Conservation (phyloP, 2,329 filamentous ascomycete genomes). For the Epichloe coenophiala region DNA sequence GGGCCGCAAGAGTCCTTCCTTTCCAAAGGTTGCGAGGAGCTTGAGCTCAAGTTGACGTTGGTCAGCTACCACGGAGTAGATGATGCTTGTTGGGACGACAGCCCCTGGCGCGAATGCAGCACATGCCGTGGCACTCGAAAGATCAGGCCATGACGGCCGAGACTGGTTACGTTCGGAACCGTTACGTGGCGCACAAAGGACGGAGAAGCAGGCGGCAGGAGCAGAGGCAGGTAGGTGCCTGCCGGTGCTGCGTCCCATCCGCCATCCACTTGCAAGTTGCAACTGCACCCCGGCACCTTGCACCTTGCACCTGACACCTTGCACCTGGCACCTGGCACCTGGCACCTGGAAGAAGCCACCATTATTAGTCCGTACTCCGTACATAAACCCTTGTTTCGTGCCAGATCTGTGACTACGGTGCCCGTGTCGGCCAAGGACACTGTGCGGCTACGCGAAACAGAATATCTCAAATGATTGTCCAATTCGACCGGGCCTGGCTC, state of each 20-base stretch:
- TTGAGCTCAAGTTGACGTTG: too few species aligned
- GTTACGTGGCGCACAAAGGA: neutral
- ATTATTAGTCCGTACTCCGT: neutral
- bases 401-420: constrained; percentile 1
- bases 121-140: neutral
- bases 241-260: too few species aligned
- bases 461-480: neutral
- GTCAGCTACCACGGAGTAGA: too few species aligned
- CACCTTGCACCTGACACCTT: neutral
- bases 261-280: too few species aligned
- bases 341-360: neutral
- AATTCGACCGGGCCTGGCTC: neutral
- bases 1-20: too few species aligned
- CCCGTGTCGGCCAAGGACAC: neutral
- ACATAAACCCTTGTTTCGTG: neutral
- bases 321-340: too few species aligned
- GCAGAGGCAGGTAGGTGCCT: too few species aligned
- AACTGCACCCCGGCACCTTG: neutral
- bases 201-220: neutral
- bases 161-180: neutral
- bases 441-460: neutral
- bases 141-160: neutral
- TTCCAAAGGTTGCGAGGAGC: too few species aligned
- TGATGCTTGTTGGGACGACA: too few species aligned
- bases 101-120: neutral